Conservation (phyloP, 441 rosid species). For the Adansonia rubrostipa region DNA sequence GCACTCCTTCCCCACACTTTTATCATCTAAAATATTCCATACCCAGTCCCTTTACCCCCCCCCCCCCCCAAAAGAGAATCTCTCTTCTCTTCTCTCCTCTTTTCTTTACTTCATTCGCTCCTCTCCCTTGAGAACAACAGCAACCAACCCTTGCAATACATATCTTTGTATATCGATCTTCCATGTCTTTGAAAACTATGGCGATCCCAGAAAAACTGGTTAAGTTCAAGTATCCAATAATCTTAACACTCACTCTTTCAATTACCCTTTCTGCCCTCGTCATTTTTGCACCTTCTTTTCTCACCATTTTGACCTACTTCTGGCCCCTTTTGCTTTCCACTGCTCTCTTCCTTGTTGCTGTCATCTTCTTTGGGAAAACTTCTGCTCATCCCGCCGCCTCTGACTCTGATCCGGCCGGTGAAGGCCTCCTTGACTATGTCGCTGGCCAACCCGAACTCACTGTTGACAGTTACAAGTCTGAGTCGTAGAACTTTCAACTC, state of each 20-base stretch:
- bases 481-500: conserved; percentile 12
- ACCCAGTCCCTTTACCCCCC: too few species aligned
- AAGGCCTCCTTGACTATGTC: conserved; percentile 73
- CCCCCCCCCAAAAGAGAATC: too few species aligned
- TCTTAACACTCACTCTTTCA: conserved; percentile 41
- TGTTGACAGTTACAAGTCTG: conserved; percentile 39
- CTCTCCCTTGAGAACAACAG: not conserved
- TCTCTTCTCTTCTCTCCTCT: too few species aligned
- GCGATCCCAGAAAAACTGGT: conserved; percentile 64
- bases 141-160: not conserved
- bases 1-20: too few species aligned
- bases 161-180: not conserved
- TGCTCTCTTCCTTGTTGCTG: conserved; percentile 74
- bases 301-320: conserved; percentile 71
- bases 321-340: conserved; percentile 89
- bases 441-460: conserved; percentile 63
- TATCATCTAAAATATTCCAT: too few species aligned
- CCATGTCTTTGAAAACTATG: conserved; percentile 42
- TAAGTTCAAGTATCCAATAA: conserved; percentile 60
- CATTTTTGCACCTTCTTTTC: conserved; percentile 62
- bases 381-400: conserved; percentile 39
- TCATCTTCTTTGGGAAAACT: conserved; percentile 65
- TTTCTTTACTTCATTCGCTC: not conserved
- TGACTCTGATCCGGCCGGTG: conserved; percentile 50
- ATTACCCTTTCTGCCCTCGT: conserved; percentile 25